Evolutionary conservation across 257 asterid genomes (phyloP), one percentile per base, ranked within the genome.

Genomic region (Mentha longifolia): DNA sequence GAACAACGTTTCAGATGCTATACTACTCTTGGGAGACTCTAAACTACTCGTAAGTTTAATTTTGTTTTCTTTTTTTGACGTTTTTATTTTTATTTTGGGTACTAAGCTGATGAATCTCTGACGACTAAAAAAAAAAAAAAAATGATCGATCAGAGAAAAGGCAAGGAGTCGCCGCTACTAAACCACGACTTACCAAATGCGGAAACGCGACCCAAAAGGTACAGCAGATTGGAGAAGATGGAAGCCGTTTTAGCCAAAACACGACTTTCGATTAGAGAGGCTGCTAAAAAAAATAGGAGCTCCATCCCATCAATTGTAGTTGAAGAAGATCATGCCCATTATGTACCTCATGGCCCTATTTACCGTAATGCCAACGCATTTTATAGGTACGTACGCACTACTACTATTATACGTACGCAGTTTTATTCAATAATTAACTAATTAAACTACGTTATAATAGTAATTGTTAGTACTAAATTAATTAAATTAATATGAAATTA

Each of bases 281-380:
- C 87, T 28, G 73, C 82, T 10, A 67, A 62, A 71, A 57, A 67
- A 62, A 71, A 57, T 31, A 66, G 50, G 9, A 81, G 71, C 83
- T 70, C 35, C 2, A 25, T 22, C 51, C 31, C 80, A 30, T 52
- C 84, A 20, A 35, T 20, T 9, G 20, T n/a, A n/a, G n/a, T 37
- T 33, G 76, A 66, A 46, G 65, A 73, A 50, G 67, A 72, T 73
- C 54, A 52, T 1, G 74, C 60, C 3, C 3, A 28, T 25, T 80
- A 75, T 42, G 67, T 80, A 3, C 80, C 86, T 2, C 68, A 17
- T 6, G 83, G 87, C 30, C 75, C 85, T 37, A 75, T 83, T 5
- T 83, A 83, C 57, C 79, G 75, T 33, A 83, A 83, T 11, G 78
- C 85, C 25, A 83, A 75, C 20, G 87, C 78, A 1, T 80, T 83